These are phyloP conservation scores for Rhizopogon roseolus DNA, from an alignment of 768 basidiomycete species.

Conservation along the genomic window DNA sequence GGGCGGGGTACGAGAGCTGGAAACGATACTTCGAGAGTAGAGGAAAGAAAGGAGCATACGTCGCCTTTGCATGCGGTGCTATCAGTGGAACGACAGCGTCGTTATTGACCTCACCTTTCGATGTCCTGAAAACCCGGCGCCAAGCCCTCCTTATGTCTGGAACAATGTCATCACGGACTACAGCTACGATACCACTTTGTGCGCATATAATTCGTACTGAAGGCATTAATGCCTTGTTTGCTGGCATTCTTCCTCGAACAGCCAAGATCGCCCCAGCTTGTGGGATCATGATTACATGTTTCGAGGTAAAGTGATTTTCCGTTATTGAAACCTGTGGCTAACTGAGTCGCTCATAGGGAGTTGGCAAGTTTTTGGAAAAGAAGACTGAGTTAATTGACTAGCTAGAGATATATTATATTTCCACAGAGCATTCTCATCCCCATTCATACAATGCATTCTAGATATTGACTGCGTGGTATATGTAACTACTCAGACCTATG, in stretches of 20 bases:
- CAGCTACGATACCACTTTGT: conserved; percentile 60
- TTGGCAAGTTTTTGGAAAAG: conserved; percentile 49
- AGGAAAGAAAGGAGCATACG: conserved; percentile 53
- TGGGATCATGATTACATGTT: conserved; percentile 97
- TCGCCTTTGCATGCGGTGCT: conserved; percentile 89
- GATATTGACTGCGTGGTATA: conserved; percentile 19
- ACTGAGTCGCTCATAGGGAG: conserved; percentile 37
- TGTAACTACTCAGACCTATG: conserved; percentile 3
- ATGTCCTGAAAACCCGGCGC: conserved; percentile 92
- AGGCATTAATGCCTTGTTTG: conserved; percentile 72
- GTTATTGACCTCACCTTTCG: conserved; percentile 89
- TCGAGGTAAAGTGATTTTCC: conserved; percentile 55
- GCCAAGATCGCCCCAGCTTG: conserved; percentile 97
- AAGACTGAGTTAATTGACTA: conserved; percentile 11
- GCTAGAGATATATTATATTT: conserved; percentile 22
- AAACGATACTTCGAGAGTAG: conserved; percentile 57
- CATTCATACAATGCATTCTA: conserved; percentile 11
- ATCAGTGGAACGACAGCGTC: conserved; percentile 84
- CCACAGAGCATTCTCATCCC: background rate
- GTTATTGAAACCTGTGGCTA: conserved; percentile 8
- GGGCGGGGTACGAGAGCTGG: conserved; percentile 89
- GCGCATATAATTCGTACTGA: conserved; percentile 72
- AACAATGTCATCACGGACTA: conserved; percentile 30
- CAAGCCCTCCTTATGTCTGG: conserved; percentile 77
- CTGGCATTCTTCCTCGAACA: conserved; percentile 82